Evolutionary conservation across 2,329 filamentous ascomycete species (phyloP).

Genomic region (Fusarium coffeatum): DNA sequence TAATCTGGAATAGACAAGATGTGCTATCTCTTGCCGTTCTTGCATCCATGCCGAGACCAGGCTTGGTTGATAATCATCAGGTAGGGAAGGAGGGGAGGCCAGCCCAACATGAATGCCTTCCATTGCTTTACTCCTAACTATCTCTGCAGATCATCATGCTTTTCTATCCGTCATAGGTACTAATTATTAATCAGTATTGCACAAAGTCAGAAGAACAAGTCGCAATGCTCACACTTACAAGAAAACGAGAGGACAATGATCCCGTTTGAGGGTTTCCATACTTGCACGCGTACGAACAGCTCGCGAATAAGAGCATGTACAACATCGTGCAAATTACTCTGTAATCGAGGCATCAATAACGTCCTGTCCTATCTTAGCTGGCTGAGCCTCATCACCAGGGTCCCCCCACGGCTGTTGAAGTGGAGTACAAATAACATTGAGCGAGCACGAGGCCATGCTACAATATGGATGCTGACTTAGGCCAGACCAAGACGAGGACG

Average conservation of each 20-base stretch:
- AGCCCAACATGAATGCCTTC: neutral
- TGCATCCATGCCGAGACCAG: neutral
- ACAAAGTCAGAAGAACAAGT: slow-evolving; percentile 24
- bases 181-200: slow-evolving; percentile 6
- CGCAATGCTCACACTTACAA: slow-evolving; percentile 23
- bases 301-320: slow-evolving; percentile 3
- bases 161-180: slow-evolving; percentile 20
- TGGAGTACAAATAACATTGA: slow-evolving; percentile 17
- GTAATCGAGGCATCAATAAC: slow-evolving; percentile 29
- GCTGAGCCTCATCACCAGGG: slow-evolving; percentile 36
- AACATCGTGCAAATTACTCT: slow-evolving; percentile 20
- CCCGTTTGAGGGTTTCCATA: slow-evolving; percentile 27
- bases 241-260: slow-evolving; percentile 4
- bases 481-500: slow-evolving; percentile 19
- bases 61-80: neutral
- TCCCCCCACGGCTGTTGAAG: slow-evolving; percentile 20
- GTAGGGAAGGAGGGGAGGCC: neutral
- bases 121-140: neutral
- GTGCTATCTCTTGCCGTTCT: neutral
- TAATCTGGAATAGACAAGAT: neutral
- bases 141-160: neutral
- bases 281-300: slow-evolving; percentile 11
- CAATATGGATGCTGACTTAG: neutral
- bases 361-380: slow-evolving; percentile 8
- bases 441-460: slow-evolving; percentile 22